Conservation (phyloP, 1,139 yeast species). For the Protomyces arabidopsidicola region DNA sequence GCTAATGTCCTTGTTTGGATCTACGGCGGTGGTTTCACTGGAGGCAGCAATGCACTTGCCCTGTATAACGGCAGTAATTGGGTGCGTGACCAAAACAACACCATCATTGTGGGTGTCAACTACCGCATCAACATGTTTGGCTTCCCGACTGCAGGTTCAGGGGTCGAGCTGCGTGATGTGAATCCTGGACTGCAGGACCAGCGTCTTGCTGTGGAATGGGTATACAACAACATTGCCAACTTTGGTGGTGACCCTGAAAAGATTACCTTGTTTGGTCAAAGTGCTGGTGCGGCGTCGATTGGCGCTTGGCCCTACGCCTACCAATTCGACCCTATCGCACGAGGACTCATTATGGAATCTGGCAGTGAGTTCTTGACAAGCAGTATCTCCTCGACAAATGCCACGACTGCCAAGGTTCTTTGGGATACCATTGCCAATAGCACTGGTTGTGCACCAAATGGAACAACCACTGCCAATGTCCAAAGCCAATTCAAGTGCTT, state of each 20-base stretch:
- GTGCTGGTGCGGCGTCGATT: conserved; percentile 38
- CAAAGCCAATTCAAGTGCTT: neutral
- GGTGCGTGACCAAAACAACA: conserved; percentile 14
- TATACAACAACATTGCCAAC: conserved; percentile 38
- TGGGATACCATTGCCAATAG: conserved; percentile 12
- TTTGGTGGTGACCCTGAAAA: conserved; percentile 42
- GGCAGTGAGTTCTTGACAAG: conserved; percentile 17
- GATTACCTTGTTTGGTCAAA: conserved; percentile 42
- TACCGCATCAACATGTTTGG: conserved; percentile 11
- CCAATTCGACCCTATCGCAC: conserved; percentile 19
- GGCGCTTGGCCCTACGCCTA: conserved; percentile 17
- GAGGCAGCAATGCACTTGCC: neutral
- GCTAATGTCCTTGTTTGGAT: conserved; percentile 19
- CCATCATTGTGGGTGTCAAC: conserved; percentile 9
- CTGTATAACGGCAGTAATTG: conserved; percentile 9
- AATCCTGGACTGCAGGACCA: conserved; percentile 42
- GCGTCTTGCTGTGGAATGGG: conserved; percentile 41
- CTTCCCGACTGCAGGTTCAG: conserved; percentile 19
- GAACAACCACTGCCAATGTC: neutral
- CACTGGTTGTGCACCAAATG: conserved; percentile 9
- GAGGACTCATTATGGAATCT: conserved; percentile 15
- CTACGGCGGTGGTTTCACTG: conserved; percentile 20
- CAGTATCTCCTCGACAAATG: conserved; percentile 2
- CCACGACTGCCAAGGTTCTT: neutral
- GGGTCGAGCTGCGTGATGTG: neutral